Conservation (phyloP, 2,329 filamentous ascomycete genomes). For the Aspergillus carbonarius region DNA sequence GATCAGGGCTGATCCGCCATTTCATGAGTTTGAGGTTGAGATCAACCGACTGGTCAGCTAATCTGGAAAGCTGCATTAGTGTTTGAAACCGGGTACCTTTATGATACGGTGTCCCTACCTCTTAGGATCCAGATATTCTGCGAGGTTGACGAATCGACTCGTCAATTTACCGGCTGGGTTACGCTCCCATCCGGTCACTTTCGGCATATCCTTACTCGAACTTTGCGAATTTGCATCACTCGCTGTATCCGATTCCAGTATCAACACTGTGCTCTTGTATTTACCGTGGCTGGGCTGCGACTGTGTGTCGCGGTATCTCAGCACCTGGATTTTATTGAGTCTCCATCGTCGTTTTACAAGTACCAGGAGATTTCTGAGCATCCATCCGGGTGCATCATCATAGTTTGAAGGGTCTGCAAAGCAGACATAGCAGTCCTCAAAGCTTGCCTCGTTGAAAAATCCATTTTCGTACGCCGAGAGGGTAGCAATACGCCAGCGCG, state of each 20-base stretch:
- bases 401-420: slow-evolving; percentile 96
- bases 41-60: slow-evolving; percentile 93
- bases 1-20: slow-evolving; percentile 87
- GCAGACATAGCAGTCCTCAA: slow-evolving; percentile 76
- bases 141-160: slow-evolving; percentile 75
- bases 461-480: slow-evolving; percentile 78
- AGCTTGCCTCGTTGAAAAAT: slow-evolving; percentile 73
- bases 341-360: slow-evolving; percentile 80
- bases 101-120: slow-evolving; percentile 41
- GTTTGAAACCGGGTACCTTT: not conserved
- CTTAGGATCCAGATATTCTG: slow-evolving; percentile 88
- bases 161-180: slow-evolving; percentile 74
- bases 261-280: slow-evolving; percentile 76
- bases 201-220: slow-evolving; percentile 62
- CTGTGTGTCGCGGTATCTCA: slow-evolving; percentile 88
- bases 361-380: slow-evolving; percentile 82
- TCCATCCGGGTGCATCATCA: slow-evolving; percentile 83
- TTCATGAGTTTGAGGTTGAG: slow-evolving; percentile 98
- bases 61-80: slow-evolving; percentile 31
- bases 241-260: slow-evolving; percentile 51
- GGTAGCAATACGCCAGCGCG: slow-evolving; percentile 70
- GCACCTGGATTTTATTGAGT: slow-evolving; percentile 72
- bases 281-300: slow-evolving; percentile 72
- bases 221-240: slow-evolving; percentile 19
- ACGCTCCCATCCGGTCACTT: slow-evolving; percentile 93